Evolutionary conservation across 345 rosid species (phyloP).

Genomic region (Brassica nigra): DNA sequence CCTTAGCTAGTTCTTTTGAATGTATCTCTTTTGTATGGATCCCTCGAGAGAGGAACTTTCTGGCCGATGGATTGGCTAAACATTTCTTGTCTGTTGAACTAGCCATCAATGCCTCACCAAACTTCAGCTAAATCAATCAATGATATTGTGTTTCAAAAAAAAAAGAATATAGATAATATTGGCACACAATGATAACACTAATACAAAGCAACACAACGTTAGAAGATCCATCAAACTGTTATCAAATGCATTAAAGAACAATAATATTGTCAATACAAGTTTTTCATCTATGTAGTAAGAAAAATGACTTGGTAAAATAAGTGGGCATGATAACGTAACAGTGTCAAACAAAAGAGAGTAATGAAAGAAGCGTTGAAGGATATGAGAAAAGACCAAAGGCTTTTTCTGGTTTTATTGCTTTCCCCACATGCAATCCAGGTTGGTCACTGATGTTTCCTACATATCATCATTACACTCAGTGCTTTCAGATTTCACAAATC

Average conservation of each 20-base stretch:
- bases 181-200: neutral
- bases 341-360: slow-evolving; percentile 22
- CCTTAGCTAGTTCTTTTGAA: too few species aligned
- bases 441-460: slow-evolving; percentile 38
- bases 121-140: too few species aligned
- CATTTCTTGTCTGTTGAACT: too few species aligned
- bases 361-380: slow-evolving; percentile 40
- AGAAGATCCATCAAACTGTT: neutral
- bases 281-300: neutral
- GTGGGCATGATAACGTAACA: slow-evolving; percentile 6
- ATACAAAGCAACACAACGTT: neutral
- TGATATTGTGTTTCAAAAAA: too few species aligned
- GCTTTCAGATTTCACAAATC: slow-evolving; percentile 34
- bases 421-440: slow-evolving; percentile 40
- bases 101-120: too few species aligned
- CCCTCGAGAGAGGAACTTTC: too few species aligned
- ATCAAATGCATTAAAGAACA: neutral
- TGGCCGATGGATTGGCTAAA: too few species aligned
- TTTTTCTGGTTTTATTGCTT: slow-evolving; percentile 27
- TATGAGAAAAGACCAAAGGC: slow-evolving; percentile 22
- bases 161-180: neutral
- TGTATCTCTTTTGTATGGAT: too few species aligned
- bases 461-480: slow-evolving; percentile 37
- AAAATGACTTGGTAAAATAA: neutral
- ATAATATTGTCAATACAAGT: neutral